Conservation (phyloP, 176 grass and related monocot genomes). For the sorghum (Sorghum bicolor) region Sorghum_bicolor_NCBIv3 NC_012872.2:67284001-67284500, state of each 20-base stretch:
- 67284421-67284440: neutral
- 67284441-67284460: neutral
- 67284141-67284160: slow-evolving; percentile 58
- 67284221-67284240: slow-evolving; percentile 65
- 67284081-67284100: slow-evolving; percentile 27
- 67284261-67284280: slow-evolving; percentile 5
- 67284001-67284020: slow-evolving; percentile 72
- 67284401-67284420: neutral
- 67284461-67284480: neutral
- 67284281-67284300: slow-evolving; percentile 9
- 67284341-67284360: neutral
- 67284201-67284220: slow-evolving; percentile 72
- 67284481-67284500: neutral
- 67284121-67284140: slow-evolving; percentile 31
- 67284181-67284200: slow-evolving; percentile 27
- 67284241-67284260: slow-evolving; percentile 55
- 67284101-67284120: slow-evolving; percentile 44
- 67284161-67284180: slow-evolving; percentile 64
- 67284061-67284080: slow-evolving; percentile 4
- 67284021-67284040: slow-evolving; percentile 58
- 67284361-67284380: neutral
- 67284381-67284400: slow-evolving; percentile 6
- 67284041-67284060: slow-evolving; percentile 5
- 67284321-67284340: slow-evolving; percentile 1
- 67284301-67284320: slow-evolving; percentile 6